Evolutionary conservation across 495 filamentous ascomycete species (phyloP), one percentile per base, ranked within the genome.

Genomic region (Glonium stellatum): DNA sequence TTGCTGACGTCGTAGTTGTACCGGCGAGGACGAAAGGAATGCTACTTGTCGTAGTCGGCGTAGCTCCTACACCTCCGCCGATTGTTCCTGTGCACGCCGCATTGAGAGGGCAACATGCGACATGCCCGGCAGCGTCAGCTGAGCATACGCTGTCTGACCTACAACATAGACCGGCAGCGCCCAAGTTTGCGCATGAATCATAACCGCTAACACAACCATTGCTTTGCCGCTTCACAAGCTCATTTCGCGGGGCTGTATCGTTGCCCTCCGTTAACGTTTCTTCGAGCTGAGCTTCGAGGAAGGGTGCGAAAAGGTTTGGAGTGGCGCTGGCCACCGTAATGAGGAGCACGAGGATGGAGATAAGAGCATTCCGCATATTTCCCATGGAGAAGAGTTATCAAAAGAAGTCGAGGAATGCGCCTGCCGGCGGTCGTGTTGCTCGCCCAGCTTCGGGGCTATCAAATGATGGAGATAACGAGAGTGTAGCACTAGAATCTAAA

Each of bases 101-200:
- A 41, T 80, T 78, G 11, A 71, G 75, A 6, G 83, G 82, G 70
- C 85, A 88, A 71, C 85, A 88, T 34, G 84, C 85, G 57, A 87
- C 78, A 58, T 86, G 78, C 60, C 80, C 73, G 19, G 79, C 81
- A 34, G 68, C 68, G 67, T 88, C 85, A 27, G 73, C 71, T 19
- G 82, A 78, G 68, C 85, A 88, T 36, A 73, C 73, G 12, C 80
- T 75, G 44, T 74, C 76, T 22, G 72, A 59, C 25, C 63, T 68
- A 65, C 85, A 88, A 71, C 85, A 88, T 63, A 81, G 74, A 35
- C 72, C 73, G 6, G 77, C 70, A 41, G 79, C 73, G 47, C 75
- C 78, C 50, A 80, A 63, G 44, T 74, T 76, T 10, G 73, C 71
- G 70, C 84, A 86, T 22, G 72, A 64, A 50, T 74, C 76, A 65